Evolutionary conservation across 305 asterid genomes (phyloP).

Genomic region (Coffea humblotiana): DNA sequence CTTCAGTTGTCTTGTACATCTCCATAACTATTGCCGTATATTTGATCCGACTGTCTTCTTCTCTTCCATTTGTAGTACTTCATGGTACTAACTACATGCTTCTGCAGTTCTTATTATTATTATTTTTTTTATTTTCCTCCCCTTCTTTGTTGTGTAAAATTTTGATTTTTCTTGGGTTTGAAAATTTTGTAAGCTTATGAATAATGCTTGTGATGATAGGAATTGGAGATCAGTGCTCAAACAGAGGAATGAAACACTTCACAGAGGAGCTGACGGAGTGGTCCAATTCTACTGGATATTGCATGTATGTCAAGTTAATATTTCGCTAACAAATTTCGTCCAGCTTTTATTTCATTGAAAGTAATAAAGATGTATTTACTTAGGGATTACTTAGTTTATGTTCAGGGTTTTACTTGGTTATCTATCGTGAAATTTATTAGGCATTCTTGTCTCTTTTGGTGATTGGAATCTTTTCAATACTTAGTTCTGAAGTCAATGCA

Average conservation of each 20-base stretch:
- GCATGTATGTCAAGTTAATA: slow-evolving; percentile 54
- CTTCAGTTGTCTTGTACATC: slow-evolving; percentile 1
- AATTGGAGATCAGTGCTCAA: slow-evolving; percentile 91
- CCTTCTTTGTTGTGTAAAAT: not conserved
- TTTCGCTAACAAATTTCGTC: not conserved
- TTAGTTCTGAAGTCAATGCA: not conserved
- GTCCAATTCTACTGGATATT: slow-evolving; percentile 70
- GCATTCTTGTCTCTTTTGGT: not conserved
- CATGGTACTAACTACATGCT: slow-evolving; percentile 19
- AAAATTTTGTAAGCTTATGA: not conserved
- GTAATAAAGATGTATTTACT: not conserved
- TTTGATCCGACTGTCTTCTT: slow-evolving; percentile 10
- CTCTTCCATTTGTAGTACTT: slow-evolving; percentile 30
- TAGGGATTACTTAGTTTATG: not conserved
- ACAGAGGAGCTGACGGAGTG: slow-evolving; percentile 64
- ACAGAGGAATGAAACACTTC: slow-evolving; percentile 66
- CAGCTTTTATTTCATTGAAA: not conserved
- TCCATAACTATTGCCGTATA: not conserved
- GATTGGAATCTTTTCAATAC: not conserved
- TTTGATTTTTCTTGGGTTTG: not conserved
- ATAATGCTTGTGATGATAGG: slow-evolving; percentile 39
- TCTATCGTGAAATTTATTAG: not conserved
- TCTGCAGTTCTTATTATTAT: slow-evolving; percentile 1
- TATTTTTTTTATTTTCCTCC: not conserved
- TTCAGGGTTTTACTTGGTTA: not conserved